These are phyloP conservation scores for Lachnellula subtilissima DNA, from an alignment of 2,329 filamentous ascomycete species.

Conservation along the genomic window DNA sequence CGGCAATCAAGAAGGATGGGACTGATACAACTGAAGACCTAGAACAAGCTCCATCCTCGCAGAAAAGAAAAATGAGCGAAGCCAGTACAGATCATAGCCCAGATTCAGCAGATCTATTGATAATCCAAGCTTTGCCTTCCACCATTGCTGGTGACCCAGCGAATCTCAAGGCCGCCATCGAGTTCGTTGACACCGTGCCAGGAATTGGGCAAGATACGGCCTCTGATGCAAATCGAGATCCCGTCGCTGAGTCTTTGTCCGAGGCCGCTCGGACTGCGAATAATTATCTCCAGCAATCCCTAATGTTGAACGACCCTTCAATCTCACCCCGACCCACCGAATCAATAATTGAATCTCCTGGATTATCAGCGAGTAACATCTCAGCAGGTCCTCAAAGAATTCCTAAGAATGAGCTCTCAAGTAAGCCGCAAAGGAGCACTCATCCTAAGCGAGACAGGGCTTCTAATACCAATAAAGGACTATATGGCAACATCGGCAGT, in stretches of 20 bases:
- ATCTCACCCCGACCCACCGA: neutral
- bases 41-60: neutral
- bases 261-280: conserved; percentile 23
- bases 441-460: neutral
- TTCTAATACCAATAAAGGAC: neutral
- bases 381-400: neutral
- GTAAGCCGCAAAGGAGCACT: neutral
- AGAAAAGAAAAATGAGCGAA: neutral
- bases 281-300: conserved; percentile 20
- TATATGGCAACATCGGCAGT: neutral
- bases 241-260: conserved; percentile 22
- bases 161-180: conserved; percentile 15
- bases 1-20: conserved; percentile 15
- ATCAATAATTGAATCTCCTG: neutral
- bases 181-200: conserved; percentile 14
- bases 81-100: neutral
- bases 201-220: conserved; percentile 15
- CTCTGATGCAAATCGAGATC: conserved; percentile 21
- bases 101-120: conserved; percentile 1
- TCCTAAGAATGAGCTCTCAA: neutral
- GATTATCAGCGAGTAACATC: neutral
- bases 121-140: neutral
- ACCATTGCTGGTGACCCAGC: conserved; percentile 5
- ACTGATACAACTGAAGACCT: conserved; percentile 1
- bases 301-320: conserved; percentile 14